Evolutionary conservation across 2,329 filamentous ascomycete species (phyloP).

Genomic region (Paecilomyces sp.): DNA sequence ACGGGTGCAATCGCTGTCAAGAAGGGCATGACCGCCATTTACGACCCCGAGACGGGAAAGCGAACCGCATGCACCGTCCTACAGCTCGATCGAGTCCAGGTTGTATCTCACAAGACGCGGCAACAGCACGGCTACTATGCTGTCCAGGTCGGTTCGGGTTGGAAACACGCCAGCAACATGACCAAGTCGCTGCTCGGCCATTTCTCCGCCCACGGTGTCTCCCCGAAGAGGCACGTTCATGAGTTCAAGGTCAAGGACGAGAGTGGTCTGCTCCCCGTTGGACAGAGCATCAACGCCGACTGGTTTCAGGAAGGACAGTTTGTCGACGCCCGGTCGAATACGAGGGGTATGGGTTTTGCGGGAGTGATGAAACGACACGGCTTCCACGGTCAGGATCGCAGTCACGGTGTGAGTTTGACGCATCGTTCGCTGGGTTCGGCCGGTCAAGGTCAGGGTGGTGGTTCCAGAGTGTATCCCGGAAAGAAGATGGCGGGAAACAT

Average conservation of each 20-base stretch:
- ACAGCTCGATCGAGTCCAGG: conserved; percentile 87
- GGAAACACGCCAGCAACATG: conserved; percentile 66
- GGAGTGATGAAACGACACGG: conserved; percentile 98
- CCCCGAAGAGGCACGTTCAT: conserved; percentile 72
- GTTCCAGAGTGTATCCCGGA: conserved; percentile 84
- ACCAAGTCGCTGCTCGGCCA: conserved; percentile 81
- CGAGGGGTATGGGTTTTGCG: conserved; percentile 84
- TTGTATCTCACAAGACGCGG: conserved; percentile 77
- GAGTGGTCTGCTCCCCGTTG: conserved; percentile 67
- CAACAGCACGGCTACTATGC: conserved; percentile 84
- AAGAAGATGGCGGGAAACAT: conserved; percentile 98
- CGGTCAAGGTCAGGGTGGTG: conserved; percentile 83
- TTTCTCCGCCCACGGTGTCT: conserved; percentile 72
- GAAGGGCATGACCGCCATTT: conserved; percentile 93
- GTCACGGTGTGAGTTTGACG: conserved; percentile 91
- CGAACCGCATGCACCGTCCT: conserved; percentile 85
- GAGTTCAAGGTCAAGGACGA: conserved; percentile 80
- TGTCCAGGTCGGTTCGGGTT: conserved; percentile 78
- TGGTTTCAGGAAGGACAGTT: conserved; percentile 90
- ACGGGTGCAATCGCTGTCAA: conserved; percentile 81
- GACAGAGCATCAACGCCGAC: conserved; percentile 68
- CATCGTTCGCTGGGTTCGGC: conserved; percentile 88
- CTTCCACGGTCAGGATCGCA: conserved; percentile 79
- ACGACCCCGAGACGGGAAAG: conserved; percentile 65
- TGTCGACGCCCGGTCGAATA: conserved; percentile 74